These are phyloP conservation scores for Penicillium sp. DNA, from an alignment of 2,329 filamentous ascomycete genomes.

Conservation along the genomic window DNA sequence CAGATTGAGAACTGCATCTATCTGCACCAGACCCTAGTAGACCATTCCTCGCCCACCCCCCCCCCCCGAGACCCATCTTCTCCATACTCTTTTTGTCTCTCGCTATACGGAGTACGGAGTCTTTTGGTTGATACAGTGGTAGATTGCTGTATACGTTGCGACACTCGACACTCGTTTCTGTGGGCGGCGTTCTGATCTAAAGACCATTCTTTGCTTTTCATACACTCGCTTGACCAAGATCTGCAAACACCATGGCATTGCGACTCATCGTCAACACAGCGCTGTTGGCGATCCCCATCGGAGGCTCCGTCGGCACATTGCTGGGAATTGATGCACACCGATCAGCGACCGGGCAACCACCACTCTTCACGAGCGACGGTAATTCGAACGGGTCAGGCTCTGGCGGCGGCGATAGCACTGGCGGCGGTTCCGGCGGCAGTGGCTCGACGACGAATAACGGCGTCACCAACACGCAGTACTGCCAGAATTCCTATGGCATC, in stretches of 20 bases:
- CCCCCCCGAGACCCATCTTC: too few relatives aligned
- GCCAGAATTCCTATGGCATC: conserved; percentile 53
- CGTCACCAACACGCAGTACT: conserved; percentile 44
- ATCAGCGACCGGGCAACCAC: conserved; percentile 47
- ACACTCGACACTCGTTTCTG: background rate
- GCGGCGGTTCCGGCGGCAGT: conserved; percentile 17
- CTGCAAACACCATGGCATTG: conserved; percentile 30
- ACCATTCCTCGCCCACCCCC: background rate
- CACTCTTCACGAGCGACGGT: conserved; percentile 48
- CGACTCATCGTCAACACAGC: conserved; percentile 56
- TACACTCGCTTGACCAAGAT: background rate
- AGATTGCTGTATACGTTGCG: background rate
- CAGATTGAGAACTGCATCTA: background rate
- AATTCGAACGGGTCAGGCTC: conserved; percentile 12
- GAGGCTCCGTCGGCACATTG: conserved; percentile 54
- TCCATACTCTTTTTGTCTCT: background rate
- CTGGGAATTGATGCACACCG: conserved; percentile 55
- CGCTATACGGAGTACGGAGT: background rate
- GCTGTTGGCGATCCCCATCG: conserved; percentile 56
- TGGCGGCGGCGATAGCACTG: conserved; percentile 25
- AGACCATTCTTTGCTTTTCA: background rate
- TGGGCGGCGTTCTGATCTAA: background rate
- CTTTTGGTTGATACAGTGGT: background rate
- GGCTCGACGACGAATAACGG: conserved; percentile 37
- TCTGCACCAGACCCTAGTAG: background rate